Evolutionary conservation across 768 basidiomycete species (phyloP), one percentile per base, ranked within the genome.

Genomic region (Clathrus columnatus): DNA sequence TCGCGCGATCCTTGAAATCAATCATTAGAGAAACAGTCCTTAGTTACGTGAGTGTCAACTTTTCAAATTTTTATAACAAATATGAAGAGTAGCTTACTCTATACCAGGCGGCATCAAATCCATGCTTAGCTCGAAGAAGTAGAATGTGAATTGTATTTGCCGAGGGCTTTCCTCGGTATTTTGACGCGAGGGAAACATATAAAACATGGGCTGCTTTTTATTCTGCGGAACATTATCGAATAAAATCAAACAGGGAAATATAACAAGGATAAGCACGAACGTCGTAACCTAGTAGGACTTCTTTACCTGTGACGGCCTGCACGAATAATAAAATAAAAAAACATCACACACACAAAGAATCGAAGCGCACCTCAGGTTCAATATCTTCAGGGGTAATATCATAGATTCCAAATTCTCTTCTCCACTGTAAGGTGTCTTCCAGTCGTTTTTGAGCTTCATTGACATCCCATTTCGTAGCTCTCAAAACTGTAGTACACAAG

Each of bases 101-200:
- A 92, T 82, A 21, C 87, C 88, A 20, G 86, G 82, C 16, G 76
- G 80, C 82, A 90, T 87, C 53, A 91, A 73, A 60, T 92, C 87
- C 23, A 87, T 73, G 17, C 76, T 72, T 1, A 86, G 79, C 66
- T 95, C 91, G 26, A 93, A 68, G 71, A 83, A 75, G 81, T 84
- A 94, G 16, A 91, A 79, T 1, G 77, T 74, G 61, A 77, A 86
- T 47, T 89, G 78, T 48, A 91, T 76, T 69, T 91, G 89, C 18
- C 83, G 74, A 2, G 72, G 71, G 4, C 76, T 66, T 59, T 84
- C 85, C 3, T 79, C 75, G 0, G 90, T 92, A 67, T 92, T 93
- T 67, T 93, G 91, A 20, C 80, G 81, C 64, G 73, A 76, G 1
- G 81, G 81, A 43, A 70, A 70, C 73, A 91, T 76, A 68, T 91